Percentiles rank a stretch among this genome's conserved stretches.
phyloP scores from a whole-genome alignment of 2,329 filamentous ascomycete species.

The Exophiala bonariae region DNA sequence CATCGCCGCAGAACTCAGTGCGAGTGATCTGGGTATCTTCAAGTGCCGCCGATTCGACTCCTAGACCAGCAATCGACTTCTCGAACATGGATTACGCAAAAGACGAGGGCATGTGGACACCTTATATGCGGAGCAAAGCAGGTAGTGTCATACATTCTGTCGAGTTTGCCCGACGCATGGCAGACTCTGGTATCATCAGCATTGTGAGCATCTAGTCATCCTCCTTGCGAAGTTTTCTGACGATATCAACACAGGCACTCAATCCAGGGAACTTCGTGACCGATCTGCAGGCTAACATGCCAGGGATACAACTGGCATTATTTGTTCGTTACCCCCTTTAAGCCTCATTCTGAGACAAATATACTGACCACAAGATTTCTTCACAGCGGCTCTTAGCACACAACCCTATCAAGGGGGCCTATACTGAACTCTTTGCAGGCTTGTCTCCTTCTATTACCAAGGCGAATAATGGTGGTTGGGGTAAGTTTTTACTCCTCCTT shows the following conservation, averaged over 20 bases:
- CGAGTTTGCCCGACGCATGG: not conserved
- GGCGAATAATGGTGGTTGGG: conserved; percentile 30
- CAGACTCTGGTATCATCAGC: not conserved
- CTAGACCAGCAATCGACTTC: not conserved
- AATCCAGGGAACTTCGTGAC: conserved; percentile 1
- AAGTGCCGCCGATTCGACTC: conserved; percentile 1
- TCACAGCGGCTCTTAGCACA: conserved; percentile 24
- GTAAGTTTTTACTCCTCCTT: too few species aligned
- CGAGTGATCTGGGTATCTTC: conserved; percentile 32
- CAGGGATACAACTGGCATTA: not conserved
- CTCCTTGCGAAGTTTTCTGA: too few species aligned
- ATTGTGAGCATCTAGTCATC: conserved; percentile 6
- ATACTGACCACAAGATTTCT: not conserved
- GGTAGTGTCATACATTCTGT: conserved; percentile 1
- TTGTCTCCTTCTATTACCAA: conserved; percentile 42
- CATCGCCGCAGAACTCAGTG: conserved; percentile 24
- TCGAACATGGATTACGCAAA: not conserved
- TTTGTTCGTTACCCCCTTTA: not conserved
- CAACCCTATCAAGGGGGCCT: conserved; percentile 43
- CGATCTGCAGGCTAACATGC: not conserved
- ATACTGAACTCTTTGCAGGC: conserved; percentile 49
- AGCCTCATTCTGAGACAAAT: not conserved
- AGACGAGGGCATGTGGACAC: not conserved
- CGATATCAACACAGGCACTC: not conserved
- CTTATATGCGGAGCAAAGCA: conserved; percentile 4